These are phyloP conservation scores for Eucalyptus regnans DNA, from an alignment of 345 rosid species.

Conservation along the genomic window DNA sequence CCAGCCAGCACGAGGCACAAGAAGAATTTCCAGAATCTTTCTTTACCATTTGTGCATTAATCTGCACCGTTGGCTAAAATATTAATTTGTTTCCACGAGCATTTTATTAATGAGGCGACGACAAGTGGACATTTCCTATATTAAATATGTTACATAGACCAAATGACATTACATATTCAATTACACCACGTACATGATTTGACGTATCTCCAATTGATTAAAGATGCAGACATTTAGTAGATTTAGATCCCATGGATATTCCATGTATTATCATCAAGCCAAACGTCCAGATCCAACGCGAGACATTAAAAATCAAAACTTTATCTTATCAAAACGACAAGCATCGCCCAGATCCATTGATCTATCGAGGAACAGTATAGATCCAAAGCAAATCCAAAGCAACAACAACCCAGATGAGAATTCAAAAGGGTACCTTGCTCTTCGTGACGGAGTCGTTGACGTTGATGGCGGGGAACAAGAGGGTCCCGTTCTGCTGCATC, in stretches of 20 bases:
- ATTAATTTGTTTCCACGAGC: not conserved
- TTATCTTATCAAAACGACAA: not conserved
- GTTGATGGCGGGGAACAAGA: conserved; percentile 78
- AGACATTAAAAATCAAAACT: not conserved
- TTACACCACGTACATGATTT: not conserved
- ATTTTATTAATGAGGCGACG: not conserved
- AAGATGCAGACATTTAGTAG: not conserved
- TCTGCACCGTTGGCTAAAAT: not conserved
- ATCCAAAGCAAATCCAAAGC: not conserved
- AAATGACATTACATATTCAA: not conserved
- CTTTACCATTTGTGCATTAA: not conserved
- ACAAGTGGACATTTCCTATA: not conserved
- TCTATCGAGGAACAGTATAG: not conserved
- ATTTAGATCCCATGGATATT: not conserved
- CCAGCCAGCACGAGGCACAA: not conserved
- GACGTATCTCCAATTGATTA: not conserved
- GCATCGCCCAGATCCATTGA: not conserved
- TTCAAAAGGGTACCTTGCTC: conserved; percentile 56
- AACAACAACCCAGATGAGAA: not conserved
- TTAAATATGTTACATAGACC: not conserved
- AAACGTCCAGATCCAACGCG: not conserved
- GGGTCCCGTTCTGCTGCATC: conserved; percentile 67
- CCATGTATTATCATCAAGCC: not conserved
- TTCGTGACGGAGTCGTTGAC: conserved; percentile 95
- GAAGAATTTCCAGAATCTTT: not conserved